Conservation (phyloP, 495 filamentous ascomycete species). For the Annulohypoxylon moriforme region DNA sequence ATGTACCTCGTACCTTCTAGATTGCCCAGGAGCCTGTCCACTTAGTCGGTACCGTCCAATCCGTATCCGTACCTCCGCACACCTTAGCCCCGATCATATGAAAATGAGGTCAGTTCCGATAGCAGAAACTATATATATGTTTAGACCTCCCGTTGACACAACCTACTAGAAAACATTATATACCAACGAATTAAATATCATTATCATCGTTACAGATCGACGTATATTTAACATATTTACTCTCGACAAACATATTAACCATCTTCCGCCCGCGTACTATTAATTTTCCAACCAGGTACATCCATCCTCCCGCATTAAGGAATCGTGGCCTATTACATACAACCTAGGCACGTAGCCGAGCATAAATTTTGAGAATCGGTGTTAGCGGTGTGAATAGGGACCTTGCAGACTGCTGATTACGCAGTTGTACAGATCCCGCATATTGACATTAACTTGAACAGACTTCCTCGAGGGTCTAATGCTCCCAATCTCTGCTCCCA, state of each 20-base stretch:
- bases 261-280: conserved; percentile 1
- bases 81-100: conserved; percentile 13
- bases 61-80: conserved; percentile 12
- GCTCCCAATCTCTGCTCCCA: conserved; percentile 25
- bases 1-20: conserved; percentile 24
- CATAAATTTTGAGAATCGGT: neutral
- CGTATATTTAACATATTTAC: neutral
- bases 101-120: neutral
- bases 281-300: neutral
- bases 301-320: neutral
- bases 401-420: neutral
- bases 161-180: neutral
- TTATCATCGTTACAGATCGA: neutral
- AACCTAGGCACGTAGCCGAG: neutral
- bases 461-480: conserved; percentile 27
- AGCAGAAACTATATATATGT: neutral
- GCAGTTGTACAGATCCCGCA: neutral
- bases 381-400: neutral
- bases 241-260: neutral
- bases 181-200: neutral
- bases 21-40: conserved; percentile 8
- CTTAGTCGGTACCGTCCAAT: conserved; percentile 13
- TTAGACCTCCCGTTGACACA: neutral
- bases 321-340: neutral
- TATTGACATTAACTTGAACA: conserved; percentile 28